Evolutionary conservation across 148 eudicot species (phyloP).

Genomic region (Euryodendron excelsum): DNA sequence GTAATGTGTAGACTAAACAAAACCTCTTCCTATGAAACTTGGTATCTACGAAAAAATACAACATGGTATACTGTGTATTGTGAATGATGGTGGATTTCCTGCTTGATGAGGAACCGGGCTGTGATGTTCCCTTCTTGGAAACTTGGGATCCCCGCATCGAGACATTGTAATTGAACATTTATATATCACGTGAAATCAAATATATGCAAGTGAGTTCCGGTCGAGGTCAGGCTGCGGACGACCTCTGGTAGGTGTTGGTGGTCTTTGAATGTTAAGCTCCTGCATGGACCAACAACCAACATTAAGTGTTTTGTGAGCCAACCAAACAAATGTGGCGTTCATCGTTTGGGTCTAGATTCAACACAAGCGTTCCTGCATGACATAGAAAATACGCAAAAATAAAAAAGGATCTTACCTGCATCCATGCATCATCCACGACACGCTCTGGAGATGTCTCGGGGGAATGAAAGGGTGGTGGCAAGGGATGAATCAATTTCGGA

Average conservation of each 20-base stretch:
- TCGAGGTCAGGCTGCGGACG: slow-evolving; percentile 84
- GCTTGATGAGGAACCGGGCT: neutral
- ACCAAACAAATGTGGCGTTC: neutral
- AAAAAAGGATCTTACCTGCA: slow-evolving; percentile 56
- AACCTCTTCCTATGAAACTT: neutral
- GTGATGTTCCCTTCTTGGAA: neutral
- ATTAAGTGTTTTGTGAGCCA: neutral
- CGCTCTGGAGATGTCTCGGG: slow-evolving; percentile 93
- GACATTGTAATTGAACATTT: neutral
- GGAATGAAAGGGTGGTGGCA: slow-evolving; percentile 84
- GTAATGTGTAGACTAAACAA: neutral
- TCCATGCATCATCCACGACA: slow-evolving; percentile 70
- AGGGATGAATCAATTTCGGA: slow-evolving; percentile 92
- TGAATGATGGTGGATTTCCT: neutral
- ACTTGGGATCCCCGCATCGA: slow-evolving; percentile 5
- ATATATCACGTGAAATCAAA: slow-evolving; percentile 28
- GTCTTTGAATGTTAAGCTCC: slow-evolving; percentile 68
- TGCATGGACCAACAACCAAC: slow-evolving; percentile 20
- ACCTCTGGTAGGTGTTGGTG: slow-evolving; percentile 91
- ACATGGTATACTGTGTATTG: slow-evolving; percentile 6
- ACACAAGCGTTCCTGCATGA: too few species aligned
- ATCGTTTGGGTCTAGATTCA: neutral
- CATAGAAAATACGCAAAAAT: neutral
- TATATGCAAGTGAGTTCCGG: slow-evolving; percentile 80
- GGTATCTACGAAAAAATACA: slow-evolving; percentile 8